Conservation (phyloP, 257 asterid genomes). For the Solanum rostratum region DNA sequence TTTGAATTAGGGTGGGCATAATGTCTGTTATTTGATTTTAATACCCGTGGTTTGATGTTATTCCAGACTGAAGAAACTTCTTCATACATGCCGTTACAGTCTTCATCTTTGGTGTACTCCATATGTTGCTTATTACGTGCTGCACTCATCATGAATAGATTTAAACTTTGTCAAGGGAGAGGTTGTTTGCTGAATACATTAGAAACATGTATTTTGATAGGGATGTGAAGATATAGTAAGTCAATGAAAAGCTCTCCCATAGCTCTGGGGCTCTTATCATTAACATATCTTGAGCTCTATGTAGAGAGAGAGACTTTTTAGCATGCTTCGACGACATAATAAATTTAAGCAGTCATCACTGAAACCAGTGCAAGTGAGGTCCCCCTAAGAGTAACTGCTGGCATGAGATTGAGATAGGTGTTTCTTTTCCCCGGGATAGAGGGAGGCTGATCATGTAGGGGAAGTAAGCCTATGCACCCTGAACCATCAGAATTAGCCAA, state of each 20-base stretch:
- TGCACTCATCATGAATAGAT: background rate
- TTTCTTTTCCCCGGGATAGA: background rate
- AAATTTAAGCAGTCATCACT: background rate
- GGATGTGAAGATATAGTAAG: background rate
- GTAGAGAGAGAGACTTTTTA: background rate
- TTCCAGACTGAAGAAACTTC: background rate
- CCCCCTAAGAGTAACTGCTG: background rate
- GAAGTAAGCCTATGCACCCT: background rate
- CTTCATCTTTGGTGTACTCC: background rate
- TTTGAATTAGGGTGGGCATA: background rate
- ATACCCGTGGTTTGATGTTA: background rate
- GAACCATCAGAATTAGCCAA: background rate
- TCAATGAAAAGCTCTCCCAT: background rate
- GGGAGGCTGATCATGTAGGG: background rate
- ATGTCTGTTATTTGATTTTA: background rate
- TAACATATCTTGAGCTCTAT: background rate
- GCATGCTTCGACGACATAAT: background rate
- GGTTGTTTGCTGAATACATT: background rate
- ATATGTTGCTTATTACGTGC: background rate
- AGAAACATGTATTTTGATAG: background rate
- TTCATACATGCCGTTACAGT: background rate
- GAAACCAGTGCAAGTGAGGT: background rate
- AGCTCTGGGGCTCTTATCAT: background rate
- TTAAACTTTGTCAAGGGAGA: background rate
- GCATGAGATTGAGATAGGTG: background rate